phyloP scores from a whole-genome alignment of 805 yeast genomes.

The Cyberlindnera americana region DNA sequence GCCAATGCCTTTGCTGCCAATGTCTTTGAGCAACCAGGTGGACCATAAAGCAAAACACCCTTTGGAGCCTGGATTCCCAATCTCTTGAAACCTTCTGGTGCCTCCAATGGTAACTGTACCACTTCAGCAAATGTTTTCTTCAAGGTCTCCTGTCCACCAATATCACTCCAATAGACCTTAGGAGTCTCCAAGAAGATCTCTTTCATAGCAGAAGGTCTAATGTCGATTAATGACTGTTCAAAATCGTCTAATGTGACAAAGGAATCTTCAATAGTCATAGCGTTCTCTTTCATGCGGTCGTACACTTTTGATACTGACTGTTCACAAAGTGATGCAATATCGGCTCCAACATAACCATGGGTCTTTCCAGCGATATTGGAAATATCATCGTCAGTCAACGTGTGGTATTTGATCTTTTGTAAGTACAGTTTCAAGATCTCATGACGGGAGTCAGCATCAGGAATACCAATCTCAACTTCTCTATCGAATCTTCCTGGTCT shows the following conservation, averaged over 20 bases:
- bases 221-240: slow-evolving; percentile 68
- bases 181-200: slow-evolving; percentile 95
- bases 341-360: slow-evolving; percentile 98
- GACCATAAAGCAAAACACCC: slow-evolving; percentile 92
- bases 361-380: slow-evolving; percentile 66
- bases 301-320: slow-evolving; percentile 87
- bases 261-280: slow-evolving; percentile 24
- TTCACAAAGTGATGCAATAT: slow-evolving; percentile 78
- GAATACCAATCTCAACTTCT: slow-evolving; percentile 88
- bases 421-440: slow-evolving; percentile 71
- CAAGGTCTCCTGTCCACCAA: slow-evolving; percentile 89
- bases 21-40: slow-evolving; percentile 98
- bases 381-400: slow-evolving; percentile 53
- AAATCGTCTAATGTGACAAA: slow-evolving; percentile 51
- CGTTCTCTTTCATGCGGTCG: slow-evolving; percentile 36
- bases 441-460: slow-evolving; percentile 75
- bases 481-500: slow-evolving; percentile 89
- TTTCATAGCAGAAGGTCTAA: slow-evolving; percentile 95
- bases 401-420: slow-evolving; percentile 45
- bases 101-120: slow-evolving; percentile 86
- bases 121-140: slow-evolving; percentile 83
- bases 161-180: slow-evolving; percentile 87
- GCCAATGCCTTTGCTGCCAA: slow-evolving; percentile 94
- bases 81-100: slow-evolving; percentile 67
- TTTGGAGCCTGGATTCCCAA: slow-evolving; percentile 89